These are phyloP conservation scores for Hyaloscypha finlandica DNA, from an alignment of 495 filamentous ascomycete genomes.

Conservation along the genomic window DNA sequence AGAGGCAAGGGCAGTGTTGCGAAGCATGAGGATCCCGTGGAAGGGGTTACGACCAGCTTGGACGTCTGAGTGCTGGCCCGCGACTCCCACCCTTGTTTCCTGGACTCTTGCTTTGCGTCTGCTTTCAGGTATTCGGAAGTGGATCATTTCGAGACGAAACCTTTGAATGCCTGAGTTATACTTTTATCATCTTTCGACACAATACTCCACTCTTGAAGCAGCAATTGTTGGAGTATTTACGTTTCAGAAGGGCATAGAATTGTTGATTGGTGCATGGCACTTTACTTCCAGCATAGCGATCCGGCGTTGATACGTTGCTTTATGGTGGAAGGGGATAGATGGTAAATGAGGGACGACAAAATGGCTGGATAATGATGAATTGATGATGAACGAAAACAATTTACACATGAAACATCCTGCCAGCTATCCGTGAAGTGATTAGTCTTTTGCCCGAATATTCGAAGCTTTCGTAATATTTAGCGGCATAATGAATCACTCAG, in stretches of 20 bases:
- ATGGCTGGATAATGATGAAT: no score
- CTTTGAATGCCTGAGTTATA: no score
- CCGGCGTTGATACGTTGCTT: slow-evolving; percentile 10
- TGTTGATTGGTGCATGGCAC: neutral
- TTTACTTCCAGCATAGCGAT: slow-evolving; percentile 19
- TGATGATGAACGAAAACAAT: no score
- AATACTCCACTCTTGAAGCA: neutral
- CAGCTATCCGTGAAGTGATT: no score
- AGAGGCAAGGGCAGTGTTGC: slow-evolving; percentile 88
- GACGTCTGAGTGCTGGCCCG: slow-evolving; percentile 8
- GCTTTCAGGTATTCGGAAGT: no score
- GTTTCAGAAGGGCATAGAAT: neutral
- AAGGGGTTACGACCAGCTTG: slow-evolving; percentile 10
- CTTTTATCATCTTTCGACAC: neutral
- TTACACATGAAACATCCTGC: no score
- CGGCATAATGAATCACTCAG: no score
- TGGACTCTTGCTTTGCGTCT: no score
- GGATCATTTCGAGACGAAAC: no score
- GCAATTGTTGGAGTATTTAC: neutral
- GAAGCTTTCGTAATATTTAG: no score
- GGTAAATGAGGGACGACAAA: neutral
- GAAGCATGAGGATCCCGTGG: slow-evolving; percentile 53
- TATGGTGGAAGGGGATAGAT: neutral
- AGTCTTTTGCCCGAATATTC: no score
- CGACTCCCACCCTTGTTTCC: no score